Percentiles rank a stretch among this genome's conserved stretches.
Evolutionary conservation across 2,329 filamentous ascomycete species (phyloP).

Genomic region (Verticillium zaregamsianum): DNA sequence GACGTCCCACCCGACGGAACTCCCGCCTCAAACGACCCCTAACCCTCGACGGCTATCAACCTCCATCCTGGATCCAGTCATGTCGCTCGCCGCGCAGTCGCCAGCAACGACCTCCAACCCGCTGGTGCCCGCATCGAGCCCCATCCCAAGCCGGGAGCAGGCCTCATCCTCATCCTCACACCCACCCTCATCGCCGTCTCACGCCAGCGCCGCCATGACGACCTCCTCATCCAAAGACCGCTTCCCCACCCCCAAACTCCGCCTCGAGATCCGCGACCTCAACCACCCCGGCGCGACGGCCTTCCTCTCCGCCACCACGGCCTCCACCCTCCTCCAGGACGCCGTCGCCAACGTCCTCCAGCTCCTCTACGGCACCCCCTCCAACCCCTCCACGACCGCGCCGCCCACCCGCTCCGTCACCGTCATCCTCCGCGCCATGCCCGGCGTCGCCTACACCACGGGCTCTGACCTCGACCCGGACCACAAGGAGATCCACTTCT

Average conservation of each 20-base stretch:
- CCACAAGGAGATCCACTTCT: constrained; percentile 93
- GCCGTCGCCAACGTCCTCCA: constrained; percentile 66
- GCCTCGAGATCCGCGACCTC: constrained; percentile 56
- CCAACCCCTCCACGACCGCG: constrained; percentile 32
- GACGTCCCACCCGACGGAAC: background rate
- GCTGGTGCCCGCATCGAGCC: background rate
- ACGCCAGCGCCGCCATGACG: background rate
- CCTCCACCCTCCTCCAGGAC: constrained; percentile 54
- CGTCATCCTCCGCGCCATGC: constrained; percentile 72
- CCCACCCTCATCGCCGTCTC: background rate
- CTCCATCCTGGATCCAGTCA: constrained; percentile 5
- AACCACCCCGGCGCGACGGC: constrained; percentile 54
- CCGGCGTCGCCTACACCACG: constrained; percentile 85
- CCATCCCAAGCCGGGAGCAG: constrained; percentile 7
- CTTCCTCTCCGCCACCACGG: constrained; percentile 66
- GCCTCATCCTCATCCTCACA: background rate
- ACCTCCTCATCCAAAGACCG: constrained; percentile 3
- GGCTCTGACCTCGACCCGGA: constrained; percentile 74
- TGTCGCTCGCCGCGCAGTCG: constrained; percentile 7
- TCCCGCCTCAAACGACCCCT: background rate
- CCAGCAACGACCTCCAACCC: constrained; percentile 2
- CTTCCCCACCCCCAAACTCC: constrained; percentile 50
- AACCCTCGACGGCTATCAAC: background rate
- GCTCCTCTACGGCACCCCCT: constrained; percentile 61
- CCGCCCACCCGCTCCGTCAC: constrained; percentile 81